Evolutionary conservation across 768 basidiomycete genomes (phyloP).

Genomic region (Mycena chlorophos): DNA sequence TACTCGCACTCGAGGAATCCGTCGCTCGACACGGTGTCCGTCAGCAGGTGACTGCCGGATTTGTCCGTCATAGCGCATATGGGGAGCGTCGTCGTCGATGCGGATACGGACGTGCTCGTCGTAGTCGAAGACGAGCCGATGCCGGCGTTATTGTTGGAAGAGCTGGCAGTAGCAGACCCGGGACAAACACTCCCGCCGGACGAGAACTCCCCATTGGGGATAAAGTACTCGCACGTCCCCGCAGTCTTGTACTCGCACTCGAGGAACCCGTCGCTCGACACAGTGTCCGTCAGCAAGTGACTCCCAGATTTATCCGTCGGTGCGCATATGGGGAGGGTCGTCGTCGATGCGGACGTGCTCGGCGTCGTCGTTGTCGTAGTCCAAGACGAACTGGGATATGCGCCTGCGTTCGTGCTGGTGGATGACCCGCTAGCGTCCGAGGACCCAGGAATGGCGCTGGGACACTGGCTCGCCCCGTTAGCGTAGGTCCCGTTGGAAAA

Average conservation of each 20-base stretch:
- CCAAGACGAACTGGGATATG: background rate
- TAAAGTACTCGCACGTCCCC: background rate
- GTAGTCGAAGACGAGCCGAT: background rate
- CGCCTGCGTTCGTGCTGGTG: too few relatives aligned
- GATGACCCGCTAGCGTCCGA: too few relatives aligned
- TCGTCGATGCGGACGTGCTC: background rate
- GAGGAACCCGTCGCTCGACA: background rate
- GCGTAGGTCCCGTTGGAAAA: background rate
- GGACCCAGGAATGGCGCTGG: background rate
- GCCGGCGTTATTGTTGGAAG: background rate
- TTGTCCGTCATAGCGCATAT: background rate
- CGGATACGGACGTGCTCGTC: background rate
- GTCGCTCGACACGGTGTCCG: background rate
- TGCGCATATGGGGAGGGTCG: background rate
- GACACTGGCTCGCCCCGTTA: background rate
- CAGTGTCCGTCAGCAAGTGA: background rate
- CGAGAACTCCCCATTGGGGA: background rate
- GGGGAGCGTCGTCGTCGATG: background rate
- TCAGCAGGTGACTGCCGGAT: background rate
- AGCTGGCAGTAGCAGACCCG: background rate
- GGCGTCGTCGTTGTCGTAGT: too few relatives aligned
- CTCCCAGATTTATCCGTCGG: background rate
- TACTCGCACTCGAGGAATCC: constrained; percentile 2
- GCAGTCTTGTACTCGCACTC: background rate
- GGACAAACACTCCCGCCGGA: background rate